phyloP scores from a whole-genome alignment of 176 grass and related monocot genomes.

The Eleusine indica region DNA sequence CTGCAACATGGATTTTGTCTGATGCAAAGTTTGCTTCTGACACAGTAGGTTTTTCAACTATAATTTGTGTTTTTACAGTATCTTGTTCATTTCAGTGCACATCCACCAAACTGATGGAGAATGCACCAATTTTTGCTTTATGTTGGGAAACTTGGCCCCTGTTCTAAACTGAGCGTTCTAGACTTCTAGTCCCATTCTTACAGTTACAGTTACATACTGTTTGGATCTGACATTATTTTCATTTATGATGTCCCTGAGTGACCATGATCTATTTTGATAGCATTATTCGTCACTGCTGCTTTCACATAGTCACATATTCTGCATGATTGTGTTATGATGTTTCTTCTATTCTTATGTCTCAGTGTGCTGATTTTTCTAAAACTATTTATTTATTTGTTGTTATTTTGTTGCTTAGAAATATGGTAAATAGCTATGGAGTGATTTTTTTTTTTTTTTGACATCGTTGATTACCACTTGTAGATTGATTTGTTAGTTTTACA shows the following conservation, averaged over 20 bases:
- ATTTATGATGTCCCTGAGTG: slow-evolving; percentile 8
- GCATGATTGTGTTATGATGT: slow-evolving; percentile 18
- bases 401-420: not conserved
- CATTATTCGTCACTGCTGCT: slow-evolving; percentile 7
- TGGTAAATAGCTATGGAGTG: not conserved
- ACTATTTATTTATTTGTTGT: not conserved
- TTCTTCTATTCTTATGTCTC: not conserved
- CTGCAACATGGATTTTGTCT: slow-evolving; percentile 77
- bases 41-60: slow-evolving; percentile 53
- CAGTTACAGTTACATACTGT: not conserved
- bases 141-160: not conserved
- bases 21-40: slow-evolving; percentile 70
- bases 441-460: not conserved
- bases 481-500: slow-evolving; percentile 4
- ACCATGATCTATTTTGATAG: not conserved
- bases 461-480: not conserved
- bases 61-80: slow-evolving; percentile 7
- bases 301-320: not conserved
- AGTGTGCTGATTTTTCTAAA: not conserved
- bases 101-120: not conserved
- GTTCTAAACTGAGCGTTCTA: slow-evolving; percentile 17
- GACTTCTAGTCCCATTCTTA: not conserved
- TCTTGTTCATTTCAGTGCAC: slow-evolving; percentile 17
- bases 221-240: not conserved
- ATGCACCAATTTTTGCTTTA: not conserved